Conservation (phyloP, 176 grass and related monocot genomes). For the Hyparrhenia diplandra region DNA sequence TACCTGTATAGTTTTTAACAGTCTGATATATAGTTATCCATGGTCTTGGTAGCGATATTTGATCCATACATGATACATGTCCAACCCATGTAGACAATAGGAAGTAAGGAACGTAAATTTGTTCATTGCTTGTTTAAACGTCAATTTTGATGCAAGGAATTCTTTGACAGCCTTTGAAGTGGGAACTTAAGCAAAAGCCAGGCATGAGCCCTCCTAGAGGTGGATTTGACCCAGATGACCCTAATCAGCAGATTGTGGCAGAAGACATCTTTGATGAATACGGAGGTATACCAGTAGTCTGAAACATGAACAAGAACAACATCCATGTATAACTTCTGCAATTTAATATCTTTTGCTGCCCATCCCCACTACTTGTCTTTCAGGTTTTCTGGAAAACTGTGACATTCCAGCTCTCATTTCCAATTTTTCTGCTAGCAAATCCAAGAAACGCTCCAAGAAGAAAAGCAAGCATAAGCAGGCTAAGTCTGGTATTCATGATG, state of each 20-base stretch:
- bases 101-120: too few species aligned
- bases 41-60: too few species aligned
- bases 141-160: constrained; percentile 16
- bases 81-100: too few species aligned
- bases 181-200: constrained; percentile 96
- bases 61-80: too few species aligned
- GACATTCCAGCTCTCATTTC: constrained; percentile 77
- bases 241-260: constrained; percentile 96
- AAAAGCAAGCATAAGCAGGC: constrained; percentile 47
- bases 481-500: constrained; percentile 7
- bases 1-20: too few species aligned
- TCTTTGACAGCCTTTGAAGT: constrained; percentile 68
- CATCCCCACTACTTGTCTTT: not conserved
- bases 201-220: constrained; percentile 95
- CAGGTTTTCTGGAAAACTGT: constrained; percentile 71
- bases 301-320: not conserved
- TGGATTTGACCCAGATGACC: constrained; percentile 81
- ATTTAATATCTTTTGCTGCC: constrained; percentile 1
- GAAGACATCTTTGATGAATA: constrained; percentile 99
- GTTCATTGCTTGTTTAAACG: not conserved
- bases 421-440: constrained; percentile 63
- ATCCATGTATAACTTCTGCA: not conserved
- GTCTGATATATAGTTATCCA: too few species aligned
- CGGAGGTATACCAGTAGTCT: constrained; percentile 56
- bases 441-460: constrained; percentile 59